These are phyloP conservation scores for Oenanthe javanica DNA, from an alignment of 140 eudicot species.

Conservation along the genomic window DNA sequence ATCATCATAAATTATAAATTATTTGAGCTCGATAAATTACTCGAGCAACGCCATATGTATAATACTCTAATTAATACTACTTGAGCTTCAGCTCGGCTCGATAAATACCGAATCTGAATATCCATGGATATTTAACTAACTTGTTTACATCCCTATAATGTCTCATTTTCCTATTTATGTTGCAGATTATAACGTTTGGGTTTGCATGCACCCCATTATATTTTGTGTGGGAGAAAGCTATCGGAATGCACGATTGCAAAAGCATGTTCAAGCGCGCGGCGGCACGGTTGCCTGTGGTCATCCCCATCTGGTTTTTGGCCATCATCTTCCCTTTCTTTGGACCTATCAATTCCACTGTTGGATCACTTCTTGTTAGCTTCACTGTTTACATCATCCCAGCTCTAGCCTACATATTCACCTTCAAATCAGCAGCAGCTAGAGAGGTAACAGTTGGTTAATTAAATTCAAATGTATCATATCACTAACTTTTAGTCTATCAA, in stretches of 20 bases:
- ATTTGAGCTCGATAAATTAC: no score
- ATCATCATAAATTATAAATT: no score
- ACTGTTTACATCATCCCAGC: conserved; percentile 96
- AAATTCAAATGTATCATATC: background rate
- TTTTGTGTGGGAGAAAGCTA: conserved; percentile 96
- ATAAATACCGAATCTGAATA: background rate
- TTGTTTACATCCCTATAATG: background rate
- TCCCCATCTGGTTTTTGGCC: conserved; percentile 96
- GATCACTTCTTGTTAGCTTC: conserved; percentile 95
- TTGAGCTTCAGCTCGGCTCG: background rate
- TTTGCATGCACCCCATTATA: conserved; percentile 95
- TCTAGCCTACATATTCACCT: conserved; percentile 89
- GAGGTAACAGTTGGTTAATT: conserved; percentile 41
- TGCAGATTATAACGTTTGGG: conserved; percentile 93
- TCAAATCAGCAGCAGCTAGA: conserved; percentile 75
- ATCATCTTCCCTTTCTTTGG: conserved; percentile 94
- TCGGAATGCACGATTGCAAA: conserved; percentile 97
- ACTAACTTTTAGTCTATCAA: background rate
- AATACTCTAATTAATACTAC: no score
- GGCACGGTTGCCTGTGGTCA: conserved; percentile 86
- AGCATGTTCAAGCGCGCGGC: conserved; percentile 98
- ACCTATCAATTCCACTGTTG: conserved; percentile 91
- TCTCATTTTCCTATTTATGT: background rate
- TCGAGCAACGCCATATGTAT: no score
- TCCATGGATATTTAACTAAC: background rate